Conservation (phyloP, 2,329 filamentous ascomycete species). For the Fusarium acutatum region DNA sequence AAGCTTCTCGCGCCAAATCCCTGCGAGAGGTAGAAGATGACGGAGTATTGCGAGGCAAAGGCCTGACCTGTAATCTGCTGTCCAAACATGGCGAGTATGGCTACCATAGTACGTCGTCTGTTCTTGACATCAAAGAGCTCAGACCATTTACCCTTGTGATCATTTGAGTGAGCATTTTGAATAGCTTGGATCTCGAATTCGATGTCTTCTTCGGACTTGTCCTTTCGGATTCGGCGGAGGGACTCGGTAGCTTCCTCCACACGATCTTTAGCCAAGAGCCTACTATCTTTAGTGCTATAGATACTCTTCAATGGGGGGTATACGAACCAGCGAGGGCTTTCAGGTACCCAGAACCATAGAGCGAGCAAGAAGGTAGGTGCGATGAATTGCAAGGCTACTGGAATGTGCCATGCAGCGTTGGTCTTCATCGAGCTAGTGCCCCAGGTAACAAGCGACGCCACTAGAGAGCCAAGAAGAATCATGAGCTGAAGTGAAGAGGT, state of each 20-base stretch:
- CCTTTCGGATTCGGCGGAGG: background rate
- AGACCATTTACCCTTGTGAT: background rate
- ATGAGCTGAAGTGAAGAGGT: constrained; percentile 42
- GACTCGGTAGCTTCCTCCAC: background rate
- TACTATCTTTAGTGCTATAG: background rate
- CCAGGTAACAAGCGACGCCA: constrained; percentile 40
- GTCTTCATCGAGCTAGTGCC: constrained; percentile 38
- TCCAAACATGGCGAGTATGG: constrained; percentile 43
- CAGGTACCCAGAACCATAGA: constrained; percentile 50
- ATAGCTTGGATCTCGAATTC: background rate
- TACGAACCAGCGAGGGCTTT: constrained; percentile 50
- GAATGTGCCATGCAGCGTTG: constrained; percentile 52
- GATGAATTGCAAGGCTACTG: constrained; percentile 55
- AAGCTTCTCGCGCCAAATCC: constrained; percentile 38
- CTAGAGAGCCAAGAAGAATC: constrained; percentile 40
- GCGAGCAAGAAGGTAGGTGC: constrained; percentile 50
- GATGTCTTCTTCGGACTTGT: background rate
- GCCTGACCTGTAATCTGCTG: constrained; percentile 47
- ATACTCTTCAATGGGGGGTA: too few species aligned
- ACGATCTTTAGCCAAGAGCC: background rate
- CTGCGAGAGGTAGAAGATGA: constrained; percentile 44
- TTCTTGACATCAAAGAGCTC: background rate
- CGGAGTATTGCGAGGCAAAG: constrained; percentile 42
- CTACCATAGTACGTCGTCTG: constrained; percentile 29
- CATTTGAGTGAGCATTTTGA: background rate